A percentile compares a stretch with the other conserved stretches of the same genome.
Evolutionary conservation across 768 basidiomycete species (phyloP).

Genomic region (Candolleomyces eurysporus): DNA sequence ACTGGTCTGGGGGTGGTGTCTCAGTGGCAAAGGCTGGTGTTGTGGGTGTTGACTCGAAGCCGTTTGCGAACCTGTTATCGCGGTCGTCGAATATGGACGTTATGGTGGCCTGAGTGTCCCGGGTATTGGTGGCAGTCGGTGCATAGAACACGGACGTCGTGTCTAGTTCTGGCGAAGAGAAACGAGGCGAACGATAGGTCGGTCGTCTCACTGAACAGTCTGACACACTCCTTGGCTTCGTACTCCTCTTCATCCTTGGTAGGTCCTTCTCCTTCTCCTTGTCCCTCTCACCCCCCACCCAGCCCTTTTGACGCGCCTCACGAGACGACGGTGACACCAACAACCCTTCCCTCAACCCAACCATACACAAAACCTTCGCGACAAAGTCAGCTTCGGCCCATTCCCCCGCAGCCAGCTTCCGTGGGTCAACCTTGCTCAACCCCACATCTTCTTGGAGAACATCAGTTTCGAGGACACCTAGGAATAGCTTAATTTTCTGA

Average conservation of each 20-base stretch:
- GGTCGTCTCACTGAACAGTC: no score
- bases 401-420: constrained; percentile 59
- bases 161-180: constrained; percentile 5
- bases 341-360: constrained; percentile 46
- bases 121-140: background rate
- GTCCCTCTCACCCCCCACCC: background rate
- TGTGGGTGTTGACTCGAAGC: background rate
- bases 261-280: background rate
- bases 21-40: constrained; percentile 14
- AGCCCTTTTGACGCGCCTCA: no score
- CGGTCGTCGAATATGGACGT: background rate
- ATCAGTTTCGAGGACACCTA: constrained; percentile 71
- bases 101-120: background rate
- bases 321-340: constrained; percentile 4
- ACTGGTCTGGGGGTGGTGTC: background rate
- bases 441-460: constrained; percentile 61
- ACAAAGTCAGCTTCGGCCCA: constrained; percentile 68
- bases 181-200: background rate
- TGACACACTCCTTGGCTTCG: no score
- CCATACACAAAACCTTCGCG: constrained; percentile 68
- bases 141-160: constrained; percentile 9
- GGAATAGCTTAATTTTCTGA: constrained; percentile 70
- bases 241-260: no score
- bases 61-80: background rate
- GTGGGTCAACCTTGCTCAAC: constrained; percentile 62